phyloP scores from a whole-genome alignment of 1,139 yeast species.

The Diutina rugosa region DNA sequence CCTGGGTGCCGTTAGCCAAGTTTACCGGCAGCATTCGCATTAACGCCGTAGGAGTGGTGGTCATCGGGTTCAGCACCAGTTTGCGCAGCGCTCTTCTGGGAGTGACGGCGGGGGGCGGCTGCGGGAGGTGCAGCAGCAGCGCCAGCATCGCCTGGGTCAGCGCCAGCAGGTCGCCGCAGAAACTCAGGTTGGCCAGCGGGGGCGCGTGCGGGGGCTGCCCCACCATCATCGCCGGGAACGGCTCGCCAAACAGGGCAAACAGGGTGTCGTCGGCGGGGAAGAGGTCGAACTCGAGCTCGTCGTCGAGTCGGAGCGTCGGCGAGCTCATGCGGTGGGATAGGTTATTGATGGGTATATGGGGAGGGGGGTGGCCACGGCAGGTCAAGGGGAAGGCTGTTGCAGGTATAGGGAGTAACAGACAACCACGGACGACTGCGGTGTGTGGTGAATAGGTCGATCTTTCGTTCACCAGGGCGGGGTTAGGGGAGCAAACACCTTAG shows the following conservation, averaged over 20 bases:
- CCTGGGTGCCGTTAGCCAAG: conserved; percentile 9
- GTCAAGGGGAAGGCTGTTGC: too few relatives aligned
- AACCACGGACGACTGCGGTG: too few relatives aligned
- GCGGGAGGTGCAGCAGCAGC: not conserved
- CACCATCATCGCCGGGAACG: not conserved
- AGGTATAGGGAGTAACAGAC: too few relatives aligned
- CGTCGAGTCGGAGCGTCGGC: not conserved
- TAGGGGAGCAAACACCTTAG: too few relatives aligned
- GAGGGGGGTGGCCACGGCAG: not conserved
- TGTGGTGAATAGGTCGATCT: too few relatives aligned
- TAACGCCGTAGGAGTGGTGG: conserved; percentile 18
- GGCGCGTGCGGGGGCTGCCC: not conserved
- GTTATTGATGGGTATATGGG: not conserved
- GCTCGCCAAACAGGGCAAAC: conserved; percentile 1
- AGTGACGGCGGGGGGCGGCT: conserved; percentile 7
- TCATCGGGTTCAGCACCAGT: conserved; percentile 18
- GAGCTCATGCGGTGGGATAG: not conserved
- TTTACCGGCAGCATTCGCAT: conserved; percentile 15
- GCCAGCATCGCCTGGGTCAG: not conserved
- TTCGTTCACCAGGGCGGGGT: too few relatives aligned
- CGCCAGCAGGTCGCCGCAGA: not conserved
- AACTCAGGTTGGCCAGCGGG: not conserved
- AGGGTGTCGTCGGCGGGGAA: not conserved
- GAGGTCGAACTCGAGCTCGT: conserved; percentile 1
- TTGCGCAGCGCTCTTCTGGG: conserved; percentile 22